These are phyloP conservation scores for Oenanthe sinensis DNA, from an alignment of 129 eudicot genomes.

Conservation along the genomic window DNA sequence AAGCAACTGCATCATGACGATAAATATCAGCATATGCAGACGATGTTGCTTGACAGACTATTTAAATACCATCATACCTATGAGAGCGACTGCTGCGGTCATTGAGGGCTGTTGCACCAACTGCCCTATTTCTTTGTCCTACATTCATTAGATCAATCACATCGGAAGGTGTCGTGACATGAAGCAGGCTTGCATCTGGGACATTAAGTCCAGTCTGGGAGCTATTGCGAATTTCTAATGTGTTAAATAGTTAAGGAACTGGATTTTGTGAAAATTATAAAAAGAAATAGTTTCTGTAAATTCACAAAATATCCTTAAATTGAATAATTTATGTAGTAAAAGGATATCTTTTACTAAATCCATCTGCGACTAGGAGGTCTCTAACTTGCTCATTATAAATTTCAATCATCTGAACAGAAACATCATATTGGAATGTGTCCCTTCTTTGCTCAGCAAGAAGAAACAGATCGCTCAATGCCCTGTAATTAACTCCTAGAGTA, in stretches of 20 bases:
- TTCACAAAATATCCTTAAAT: neutral
- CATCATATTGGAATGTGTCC: constrained; percentile 69
- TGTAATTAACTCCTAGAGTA: constrained; percentile 87
- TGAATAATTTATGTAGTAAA: neutral
- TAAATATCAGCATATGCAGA: constrained; percentile 12
- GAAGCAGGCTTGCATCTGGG: constrained; percentile 88
- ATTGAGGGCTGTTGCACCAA: constrained; percentile 96
- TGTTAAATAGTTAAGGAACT: constrained; percentile 39
- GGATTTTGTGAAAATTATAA: neutral
- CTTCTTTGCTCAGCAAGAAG: constrained; percentile 73
- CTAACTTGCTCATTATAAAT: constrained; percentile 98
- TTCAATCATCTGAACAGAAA: constrained; percentile 98
- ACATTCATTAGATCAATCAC: constrained; percentile 79
- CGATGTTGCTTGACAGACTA: neutral
- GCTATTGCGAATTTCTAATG: constrained; percentile 93
- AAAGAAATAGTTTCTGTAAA: neutral
- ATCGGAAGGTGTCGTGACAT: constrained; percentile 70
- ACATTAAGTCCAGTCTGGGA: constrained; percentile 92
- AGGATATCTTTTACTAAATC: constrained; percentile 93
- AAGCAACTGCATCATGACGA: constrained; percentile 56
- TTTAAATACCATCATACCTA: constrained; percentile 34
- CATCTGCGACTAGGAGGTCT: constrained; percentile 79
- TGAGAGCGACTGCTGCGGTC: constrained; percentile 99
- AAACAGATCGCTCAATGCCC: constrained; percentile 85
- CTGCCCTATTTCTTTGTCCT: constrained; percentile 77